Base-by-base conservation (phyloP, 805 yeast species). In the Jamesozyma piceae region DNA sequence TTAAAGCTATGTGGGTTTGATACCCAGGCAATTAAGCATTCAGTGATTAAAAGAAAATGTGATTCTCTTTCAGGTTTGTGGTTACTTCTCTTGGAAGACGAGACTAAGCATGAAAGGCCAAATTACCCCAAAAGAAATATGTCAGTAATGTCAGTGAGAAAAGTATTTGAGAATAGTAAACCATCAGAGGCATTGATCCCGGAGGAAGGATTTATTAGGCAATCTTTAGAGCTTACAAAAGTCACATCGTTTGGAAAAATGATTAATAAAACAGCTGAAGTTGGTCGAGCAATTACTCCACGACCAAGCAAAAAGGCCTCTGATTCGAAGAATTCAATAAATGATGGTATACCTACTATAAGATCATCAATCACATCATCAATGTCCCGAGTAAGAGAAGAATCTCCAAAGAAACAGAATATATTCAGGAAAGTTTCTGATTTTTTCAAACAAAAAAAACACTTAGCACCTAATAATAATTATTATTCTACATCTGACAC, bases 11-110 rank as follows among this genome's bases (percentile, higher is more conserved):
- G 77, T 21, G 82, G 85, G n/a, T 65, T 86, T 30, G 84, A 83
- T 55, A 69, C 73, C 2, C 81, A 77, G 13, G 61, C 70, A 1
- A 63, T 88, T 27, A 77, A 75, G 49, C 66, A 72, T 8, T 74
- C 82, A 24, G 78, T 87, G 3, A 53, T 64, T 24, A 69, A 72
- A 43, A 71, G 73, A 37, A 77, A 80, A 43, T 75, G 85, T 62
- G 92, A 84, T 60, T 68, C 86, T 0, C 64, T 83, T 14, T 76
- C 83, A 13, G 95, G 90, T 0, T 69, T 80, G 44, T 87, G 89
- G 81, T 79, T 79, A 37, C 65, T 86, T 17, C 61, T 78, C 15
- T 61, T 81, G 24, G 86, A 82, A 42, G 61, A 63, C 29, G 70
- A 68, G 40, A 60, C 49, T 37, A 58, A 56, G 39, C 49, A 53